Base-by-base conservation (phyloP, 1,284 basidiomycete genomes). In the Meira miltonrushii region DNA sequence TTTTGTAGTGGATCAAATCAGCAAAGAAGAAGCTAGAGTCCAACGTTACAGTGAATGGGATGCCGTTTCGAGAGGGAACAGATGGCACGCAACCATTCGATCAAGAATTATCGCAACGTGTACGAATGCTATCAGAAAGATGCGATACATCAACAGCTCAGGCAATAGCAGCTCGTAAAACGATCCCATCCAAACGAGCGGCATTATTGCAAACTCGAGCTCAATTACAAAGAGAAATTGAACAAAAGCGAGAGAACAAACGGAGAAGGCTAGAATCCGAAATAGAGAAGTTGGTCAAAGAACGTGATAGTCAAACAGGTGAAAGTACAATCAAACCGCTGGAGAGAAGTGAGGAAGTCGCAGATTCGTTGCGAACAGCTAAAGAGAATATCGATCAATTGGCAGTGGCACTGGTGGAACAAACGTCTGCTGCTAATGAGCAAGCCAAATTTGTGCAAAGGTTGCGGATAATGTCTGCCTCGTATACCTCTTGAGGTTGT, bases 21-120 rank as follows among this genome's bases (percentile, higher is more conserved):
- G 39, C 39, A 17, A 47, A 46, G 21, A 10, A 33, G 25, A 54
- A 44, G 19, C 19, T 58, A 37, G 57, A 58, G 17, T 41, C 57
- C 9, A 58, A 58, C 40, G 25, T 58, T 17, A 25, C 53, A n/a
- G 50, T 58, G 10, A 58, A 58, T 43, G 57, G 57, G 15, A 41
- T 53, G 15, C 39, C 57, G 10, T 58, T 58, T 44, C n/a, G 23
- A 21, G 57, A 53, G 8, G 46, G 23, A 5, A 23, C 13, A 48
- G n/a, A 48, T n/a, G 25, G 46, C 25, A 23, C 17, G 5, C 21
- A 47, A 15, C 33, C 49, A 2, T 54, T 28, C 50, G 52, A 48
- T 39, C 39, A 52, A 33, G 1, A 50, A 2, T 37, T 51, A 40
- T 21, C 40, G 37, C 19, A 46, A 39, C n/a, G 47, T 38, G 39